phyloP scores from a whole-genome alignment of 495 filamentous ascomycete species.

The Xylaria longipes region DNA sequence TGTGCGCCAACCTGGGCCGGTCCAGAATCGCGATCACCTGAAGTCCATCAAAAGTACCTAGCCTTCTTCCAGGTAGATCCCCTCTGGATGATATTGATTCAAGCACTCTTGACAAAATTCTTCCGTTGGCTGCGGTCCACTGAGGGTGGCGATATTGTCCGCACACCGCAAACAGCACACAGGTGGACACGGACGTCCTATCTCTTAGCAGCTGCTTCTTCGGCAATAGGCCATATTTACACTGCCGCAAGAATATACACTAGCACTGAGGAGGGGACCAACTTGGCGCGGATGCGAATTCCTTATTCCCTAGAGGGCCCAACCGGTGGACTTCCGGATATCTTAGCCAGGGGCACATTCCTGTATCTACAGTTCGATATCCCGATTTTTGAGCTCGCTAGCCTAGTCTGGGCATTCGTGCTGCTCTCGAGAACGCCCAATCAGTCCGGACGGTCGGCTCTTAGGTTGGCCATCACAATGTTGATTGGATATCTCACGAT shows the following conservation, averaged over 20 bases:
- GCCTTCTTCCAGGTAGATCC: constrained; percentile 33
- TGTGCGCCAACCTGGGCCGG: constrained; percentile 36
- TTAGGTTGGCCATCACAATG: neutral
- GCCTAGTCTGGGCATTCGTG: constrained; percentile 32
- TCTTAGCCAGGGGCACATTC: constrained; percentile 29
- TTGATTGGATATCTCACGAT: constrained; percentile 18
- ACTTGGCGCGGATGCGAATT: constrained; percentile 28
- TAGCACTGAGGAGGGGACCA: constrained; percentile 14
- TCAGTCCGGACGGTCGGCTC: neutral
- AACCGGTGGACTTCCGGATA: constrained; percentile 15
- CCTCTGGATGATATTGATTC: constrained; percentile 28
- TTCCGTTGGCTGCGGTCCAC: neutral
- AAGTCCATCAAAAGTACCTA: constrained; percentile 32
- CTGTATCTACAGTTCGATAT: constrained; percentile 37
- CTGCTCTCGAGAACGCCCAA: constrained; percentile 4
- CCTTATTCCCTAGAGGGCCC: constrained; percentile 24
- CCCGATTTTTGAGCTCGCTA: constrained; percentile 32
- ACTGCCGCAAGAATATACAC: constrained; percentile 19
- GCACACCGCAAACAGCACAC: constrained; percentile 10
- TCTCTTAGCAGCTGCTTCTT: constrained; percentile 26
- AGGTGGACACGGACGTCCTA: constrained; percentile 29
- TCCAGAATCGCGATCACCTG: constrained; percentile 23
- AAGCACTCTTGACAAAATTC: neutral
- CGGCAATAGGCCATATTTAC: constrained; percentile 29
- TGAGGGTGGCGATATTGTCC: neutral